phyloP scores from a whole-genome alignment of 2,329 filamentous ascomycete genomes.

The Monilinia fructicola region DNA sequence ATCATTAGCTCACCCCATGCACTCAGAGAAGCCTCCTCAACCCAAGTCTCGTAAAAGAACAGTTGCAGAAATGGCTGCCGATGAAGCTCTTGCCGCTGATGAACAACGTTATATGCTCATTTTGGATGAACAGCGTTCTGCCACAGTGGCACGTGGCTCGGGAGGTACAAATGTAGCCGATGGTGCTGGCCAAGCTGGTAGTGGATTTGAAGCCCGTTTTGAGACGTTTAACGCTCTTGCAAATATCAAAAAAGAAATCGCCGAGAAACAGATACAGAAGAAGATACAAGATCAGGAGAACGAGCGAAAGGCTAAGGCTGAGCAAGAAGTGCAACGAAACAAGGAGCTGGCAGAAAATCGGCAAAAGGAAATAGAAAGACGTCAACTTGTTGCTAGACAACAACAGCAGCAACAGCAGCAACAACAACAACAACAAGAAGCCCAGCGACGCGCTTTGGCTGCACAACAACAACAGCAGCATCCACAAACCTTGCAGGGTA shows the following conservation, averaged over 20 bases:
- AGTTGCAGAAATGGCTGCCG: conserved; percentile 89
- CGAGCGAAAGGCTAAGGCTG: conserved; percentile 50
- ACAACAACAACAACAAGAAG: conserved; percentile 41
- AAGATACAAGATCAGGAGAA: conserved; percentile 60
- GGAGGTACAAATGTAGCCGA: conserved; percentile 60
- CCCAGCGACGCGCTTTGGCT: conserved; percentile 41
- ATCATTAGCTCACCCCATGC: conserved; percentile 71
- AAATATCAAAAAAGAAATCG: conserved; percentile 75
- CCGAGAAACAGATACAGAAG: conserved; percentile 74
- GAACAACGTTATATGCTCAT: conserved; percentile 91
- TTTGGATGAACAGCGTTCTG: conserved; percentile 77
- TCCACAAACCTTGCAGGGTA: conserved; percentile 26
- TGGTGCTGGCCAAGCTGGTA: conserved; percentile 69
- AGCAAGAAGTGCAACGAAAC: conserved; percentile 49
- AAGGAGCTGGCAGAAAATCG: conserved; percentile 37
- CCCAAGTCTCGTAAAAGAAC: conserved; percentile 92
- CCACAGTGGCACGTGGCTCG: conserved; percentile 57
- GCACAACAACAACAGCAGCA: conserved; percentile 45
- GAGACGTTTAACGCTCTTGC: conserved; percentile 90
- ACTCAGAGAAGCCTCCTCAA: conserved; percentile 72
- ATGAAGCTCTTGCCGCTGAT: conserved; percentile 86
- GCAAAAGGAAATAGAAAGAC: conserved; percentile 40
- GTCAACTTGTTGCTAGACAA: conserved; percentile 23
- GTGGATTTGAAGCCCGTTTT: conserved; percentile 81
- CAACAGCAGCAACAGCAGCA: conserved; percentile 38